phyloP scores from a whole-genome alignment of 371 early-diverging fungal species.

The Actinomortierella wolfii region DNA sequence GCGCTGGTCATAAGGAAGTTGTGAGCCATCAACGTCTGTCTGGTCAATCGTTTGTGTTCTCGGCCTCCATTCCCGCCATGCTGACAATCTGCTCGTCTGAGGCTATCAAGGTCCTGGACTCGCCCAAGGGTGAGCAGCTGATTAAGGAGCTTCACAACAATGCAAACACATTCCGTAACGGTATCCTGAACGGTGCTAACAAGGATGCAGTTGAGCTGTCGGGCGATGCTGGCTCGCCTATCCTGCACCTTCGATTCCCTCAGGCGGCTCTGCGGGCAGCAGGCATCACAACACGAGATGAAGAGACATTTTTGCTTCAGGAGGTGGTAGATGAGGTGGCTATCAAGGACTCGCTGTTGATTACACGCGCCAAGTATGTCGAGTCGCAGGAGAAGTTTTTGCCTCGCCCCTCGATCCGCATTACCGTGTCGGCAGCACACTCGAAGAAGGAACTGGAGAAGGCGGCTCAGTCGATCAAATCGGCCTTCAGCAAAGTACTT shows the following conservation, averaged over 20 bases:
- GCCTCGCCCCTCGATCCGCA: conserved; percentile 84
- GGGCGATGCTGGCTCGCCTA: conserved; percentile 64
- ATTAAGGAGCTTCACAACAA: conserved; percentile 29
- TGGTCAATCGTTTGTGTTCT: conserved; percentile 95
- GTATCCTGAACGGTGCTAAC: conserved; percentile 7
- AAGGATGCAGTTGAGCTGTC: conserved; percentile 28
- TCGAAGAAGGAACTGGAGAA: conserved; percentile 85
- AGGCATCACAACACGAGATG: conserved; percentile 54
- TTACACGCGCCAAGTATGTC: conserved; percentile 89
- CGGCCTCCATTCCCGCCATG: conserved; percentile 98
- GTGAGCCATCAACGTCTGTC: conserved; percentile 96
- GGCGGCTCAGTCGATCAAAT: conserved; percentile 70
- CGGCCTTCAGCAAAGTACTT: conserved; percentile 58
- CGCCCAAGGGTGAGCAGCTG: conserved; percentile 42
- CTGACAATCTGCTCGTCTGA: conserved; percentile 90
- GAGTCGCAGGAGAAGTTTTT: conserved; percentile 78
- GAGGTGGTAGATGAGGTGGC: conserved; percentile 84
- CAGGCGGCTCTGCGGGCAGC: conserved; percentile 49
- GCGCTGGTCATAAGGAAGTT: conserved; percentile 85
- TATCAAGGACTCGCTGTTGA: conserved; percentile 76
- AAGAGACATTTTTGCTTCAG: conserved; percentile 70
- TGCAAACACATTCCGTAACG: conserved; percentile 36
- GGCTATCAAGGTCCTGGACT: conserved; percentile 72
- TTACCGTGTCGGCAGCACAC: conserved; percentile 77
- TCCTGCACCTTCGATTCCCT: conserved; percentile 72